Conservation (phyloP, 495 filamentous ascomycete genomes). For the Xylaria scruposa region DNA sequence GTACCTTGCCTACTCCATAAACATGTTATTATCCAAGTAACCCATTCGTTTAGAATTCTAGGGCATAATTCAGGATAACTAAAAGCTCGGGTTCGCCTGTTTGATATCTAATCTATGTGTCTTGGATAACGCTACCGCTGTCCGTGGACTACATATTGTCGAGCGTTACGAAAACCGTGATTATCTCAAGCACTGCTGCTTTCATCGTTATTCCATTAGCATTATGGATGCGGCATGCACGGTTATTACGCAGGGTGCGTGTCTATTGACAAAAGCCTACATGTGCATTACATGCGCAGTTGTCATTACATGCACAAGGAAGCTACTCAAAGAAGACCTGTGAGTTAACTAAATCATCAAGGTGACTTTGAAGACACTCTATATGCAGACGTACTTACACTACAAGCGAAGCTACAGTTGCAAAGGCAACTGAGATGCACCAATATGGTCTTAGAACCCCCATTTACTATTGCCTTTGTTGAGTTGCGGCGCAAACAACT, state of each 20-base stretch:
- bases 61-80: not conserved
- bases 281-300: not conserved
- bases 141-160: too few relatives aligned
- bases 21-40: not conserved
- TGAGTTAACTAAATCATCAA: not conserved
- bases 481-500: not conserved
- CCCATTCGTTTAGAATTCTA: not conserved
- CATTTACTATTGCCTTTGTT: not conserved
- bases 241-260: not conserved
- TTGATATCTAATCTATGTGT: not conserved
- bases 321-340: not conserved
- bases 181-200: not conserved
- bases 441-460: not conserved
- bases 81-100: not conserved
- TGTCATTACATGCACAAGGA: not conserved
- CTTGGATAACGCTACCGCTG: not conserved
- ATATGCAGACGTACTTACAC: not conserved
- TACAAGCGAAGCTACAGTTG: not conserved
- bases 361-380: constrained; percentile 3
- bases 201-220: not conserved
- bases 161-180: not conserved
- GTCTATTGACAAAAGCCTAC: not conserved
- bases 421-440: constrained; percentile 4
- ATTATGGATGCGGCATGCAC: not conserved
- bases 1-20: not conserved